Percentiles rank a stretch among this genome's conserved stretches.
phyloP scores from a whole-genome alignment of 2,329 filamentous ascomycete genomes.

The Colletotrichum cuscutae region DNA sequence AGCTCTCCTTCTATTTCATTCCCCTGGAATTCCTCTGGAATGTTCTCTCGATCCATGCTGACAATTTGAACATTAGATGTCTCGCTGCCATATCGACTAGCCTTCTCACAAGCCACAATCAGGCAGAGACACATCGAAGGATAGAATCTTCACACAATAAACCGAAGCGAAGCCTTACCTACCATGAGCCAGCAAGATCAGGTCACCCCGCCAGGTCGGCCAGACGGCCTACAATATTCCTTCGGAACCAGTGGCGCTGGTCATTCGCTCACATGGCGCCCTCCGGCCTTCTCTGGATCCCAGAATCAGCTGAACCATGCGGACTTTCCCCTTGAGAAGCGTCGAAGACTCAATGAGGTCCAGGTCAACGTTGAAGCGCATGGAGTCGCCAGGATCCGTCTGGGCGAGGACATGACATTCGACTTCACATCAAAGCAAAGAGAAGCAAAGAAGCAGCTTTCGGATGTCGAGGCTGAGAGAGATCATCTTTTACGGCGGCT shows the following conservation, averaged over 20 bases:
- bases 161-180: no score
- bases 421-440: constrained; percentile 7
- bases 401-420: constrained; percentile 3
- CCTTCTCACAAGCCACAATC: not conserved
- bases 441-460: constrained; percentile 7
- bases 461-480: not conserved
- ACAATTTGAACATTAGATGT: not conserved
- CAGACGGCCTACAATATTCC: not conserved
- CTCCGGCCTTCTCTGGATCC: not conserved
- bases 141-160: not conserved
- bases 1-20: not conserved
- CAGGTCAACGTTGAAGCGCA: constrained; percentile 15
- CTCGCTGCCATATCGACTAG: not conserved
- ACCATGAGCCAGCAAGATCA: not conserved
- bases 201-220: not conserved
- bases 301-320: not conserved
- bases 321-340: not conserved
- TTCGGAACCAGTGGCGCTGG: not conserved
- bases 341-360: constrained; percentile 12
- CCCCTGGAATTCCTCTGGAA: not conserved
- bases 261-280: not conserved
- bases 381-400: not conserved
- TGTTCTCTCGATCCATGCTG: not conserved
- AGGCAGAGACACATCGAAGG: not conserved
- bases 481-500: not conserved